Conservation (phyloP, 192 early-diverging fungal genomes). For the Ramicandelaber brevisporus region DNA sequence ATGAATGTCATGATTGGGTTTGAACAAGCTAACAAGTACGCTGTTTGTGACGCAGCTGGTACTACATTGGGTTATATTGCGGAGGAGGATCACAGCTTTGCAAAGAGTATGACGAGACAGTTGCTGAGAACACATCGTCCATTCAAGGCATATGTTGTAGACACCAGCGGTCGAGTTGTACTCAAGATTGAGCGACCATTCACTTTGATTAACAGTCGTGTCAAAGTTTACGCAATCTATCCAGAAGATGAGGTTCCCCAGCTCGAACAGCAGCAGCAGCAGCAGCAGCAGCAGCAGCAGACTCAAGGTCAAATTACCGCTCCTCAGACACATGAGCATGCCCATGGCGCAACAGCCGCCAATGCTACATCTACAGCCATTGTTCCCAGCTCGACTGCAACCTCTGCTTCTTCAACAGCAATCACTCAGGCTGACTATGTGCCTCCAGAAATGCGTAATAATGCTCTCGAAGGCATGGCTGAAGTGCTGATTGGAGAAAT, state of each 20-base stretch:
- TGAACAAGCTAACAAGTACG: slow-evolving; percentile 65
- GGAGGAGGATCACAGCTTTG: slow-evolving; percentile 40
- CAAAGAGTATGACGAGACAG: slow-evolving; percentile 33
- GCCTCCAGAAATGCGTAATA: too few relatives aligned
- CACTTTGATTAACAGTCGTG: slow-evolving; percentile 43
- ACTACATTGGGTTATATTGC: slow-evolving; percentile 43
- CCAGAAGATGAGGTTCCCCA: slow-evolving; percentile 24
- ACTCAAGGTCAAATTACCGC: too few relatives aligned
- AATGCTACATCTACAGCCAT: too few relatives aligned
- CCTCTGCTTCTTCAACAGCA: too few relatives aligned
- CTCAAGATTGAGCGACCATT: slow-evolving; percentile 40
- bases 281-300: too few relatives aligned
- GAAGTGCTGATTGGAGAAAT: slow-evolving; percentile 74
- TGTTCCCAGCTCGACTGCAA: too few relatives aligned
- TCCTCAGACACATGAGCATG: too few relatives aligned
- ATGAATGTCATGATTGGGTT: slow-evolving; percentile 69
- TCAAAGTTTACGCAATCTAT: slow-evolving; percentile 36
- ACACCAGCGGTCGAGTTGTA: slow-evolving; percentile 33
- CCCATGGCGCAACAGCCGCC: too few relatives aligned
- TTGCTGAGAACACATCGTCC: slow-evolving; percentile 38
- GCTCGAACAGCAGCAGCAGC: too few relatives aligned
- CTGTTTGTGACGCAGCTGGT: slow-evolving; percentile 30
- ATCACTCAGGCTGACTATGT: too few relatives aligned
- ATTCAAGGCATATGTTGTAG: slow-evolving; percentile 43
- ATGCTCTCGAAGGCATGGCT: too few relatives aligned